Evolutionary conservation across 2,329 filamentous ascomycete species (phyloP).

Genomic region (Exophiala sp.): DNA sequence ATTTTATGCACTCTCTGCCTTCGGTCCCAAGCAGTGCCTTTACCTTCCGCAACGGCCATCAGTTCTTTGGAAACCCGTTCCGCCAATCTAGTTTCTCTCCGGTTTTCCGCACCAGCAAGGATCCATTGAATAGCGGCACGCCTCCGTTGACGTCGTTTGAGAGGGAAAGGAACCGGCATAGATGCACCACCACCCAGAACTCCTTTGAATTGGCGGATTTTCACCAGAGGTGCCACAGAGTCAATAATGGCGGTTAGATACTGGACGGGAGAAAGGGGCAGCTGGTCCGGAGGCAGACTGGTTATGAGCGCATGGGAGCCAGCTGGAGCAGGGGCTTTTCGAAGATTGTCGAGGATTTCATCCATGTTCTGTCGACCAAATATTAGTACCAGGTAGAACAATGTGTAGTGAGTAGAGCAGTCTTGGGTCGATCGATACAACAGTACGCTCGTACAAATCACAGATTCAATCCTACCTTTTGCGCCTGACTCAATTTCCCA

Average conservation of each 20-base stretch:
- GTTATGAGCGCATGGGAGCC: conserved; percentile 46
- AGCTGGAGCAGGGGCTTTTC: conserved; percentile 57
- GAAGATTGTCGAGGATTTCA: conserved; percentile 72
- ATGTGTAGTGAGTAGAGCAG: not conserved
- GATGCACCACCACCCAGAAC: conserved; percentile 79
- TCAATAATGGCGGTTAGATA: conserved; percentile 90
- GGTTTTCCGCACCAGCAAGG: conserved; percentile 72
- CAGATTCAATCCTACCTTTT: conserved; percentile 56
- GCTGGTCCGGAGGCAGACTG: conserved; percentile 67
- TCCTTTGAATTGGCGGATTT: conserved; percentile 68
- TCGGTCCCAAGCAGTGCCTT: conserved; percentile 77
- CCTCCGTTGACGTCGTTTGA: conserved; percentile 67
- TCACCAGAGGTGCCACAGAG: conserved; percentile 82
- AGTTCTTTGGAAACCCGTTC: conserved; percentile 78
- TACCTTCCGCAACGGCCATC: conserved; percentile 79
- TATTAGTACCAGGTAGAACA: not conserved
- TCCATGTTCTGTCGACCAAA: conserved; percentile 67
- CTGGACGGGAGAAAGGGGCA: conserved; percentile 80
- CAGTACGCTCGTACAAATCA: too few relatives aligned
- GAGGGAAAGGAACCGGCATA: conserved; percentile 73
- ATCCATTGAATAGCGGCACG: conserved; percentile 84
- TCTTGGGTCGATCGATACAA: too few relatives aligned
- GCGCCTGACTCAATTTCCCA: conserved; percentile 84
- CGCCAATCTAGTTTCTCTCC: conserved; percentile 67
- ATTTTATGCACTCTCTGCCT: conserved; percentile 71